Base-by-base conservation (phyloP, 2,329 filamentous ascomycete species). In the Cladosporium sp. region DNA sequence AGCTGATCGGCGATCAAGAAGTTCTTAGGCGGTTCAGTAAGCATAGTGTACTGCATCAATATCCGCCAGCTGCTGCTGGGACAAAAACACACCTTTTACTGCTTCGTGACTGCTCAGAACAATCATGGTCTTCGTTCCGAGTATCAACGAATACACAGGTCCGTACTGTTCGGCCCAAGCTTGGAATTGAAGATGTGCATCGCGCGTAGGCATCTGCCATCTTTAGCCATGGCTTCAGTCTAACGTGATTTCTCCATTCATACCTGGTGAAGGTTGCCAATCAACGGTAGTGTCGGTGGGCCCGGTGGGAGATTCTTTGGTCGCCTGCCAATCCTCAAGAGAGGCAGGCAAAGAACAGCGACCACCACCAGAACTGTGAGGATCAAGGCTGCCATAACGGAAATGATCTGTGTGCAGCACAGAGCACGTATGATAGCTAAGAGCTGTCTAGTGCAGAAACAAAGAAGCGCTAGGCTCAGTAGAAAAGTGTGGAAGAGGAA, bases 41-140 rank as follows among this genome's bases (percentile, higher is more conserved):
- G 40, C 40, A 46, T 12, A 7, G 12, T 46, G 40, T 3, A n/a
- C 40, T 46, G 8, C 40, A 46, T 46, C n/a, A 8, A 46, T 12
- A 21, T n/a, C 8, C 21, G 40, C 40, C n/a, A 21, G 8, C 8
- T 2, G 12, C 5, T 10, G 1, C 5, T 2, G 40, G 40, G 14
- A 37, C 7, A 2, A n/a, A 21, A 33, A 50, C 46, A 14, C 6
- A 62, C 59, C 59, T 57, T 82, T 84, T 44, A 84, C 78, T 1
- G 77, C 79, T 61, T 76, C 66, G 28, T 80, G 78, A 2, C 77
- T 80, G 0, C 78, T 80, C 0, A 85, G 70, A 0, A 85, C 79
- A 14, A 85, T 75, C 65, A 84, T 71, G 6, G 76, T 74, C 46
- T 79, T 78, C 0, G 79, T 80, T 1, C 83, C 83, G 0, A 84